Evolutionary conservation across 2,329 filamentous ascomycete genomes (phyloP), one percentile per base, ranked within the genome.

Genomic region (Aspergillus jensenii): DNA sequence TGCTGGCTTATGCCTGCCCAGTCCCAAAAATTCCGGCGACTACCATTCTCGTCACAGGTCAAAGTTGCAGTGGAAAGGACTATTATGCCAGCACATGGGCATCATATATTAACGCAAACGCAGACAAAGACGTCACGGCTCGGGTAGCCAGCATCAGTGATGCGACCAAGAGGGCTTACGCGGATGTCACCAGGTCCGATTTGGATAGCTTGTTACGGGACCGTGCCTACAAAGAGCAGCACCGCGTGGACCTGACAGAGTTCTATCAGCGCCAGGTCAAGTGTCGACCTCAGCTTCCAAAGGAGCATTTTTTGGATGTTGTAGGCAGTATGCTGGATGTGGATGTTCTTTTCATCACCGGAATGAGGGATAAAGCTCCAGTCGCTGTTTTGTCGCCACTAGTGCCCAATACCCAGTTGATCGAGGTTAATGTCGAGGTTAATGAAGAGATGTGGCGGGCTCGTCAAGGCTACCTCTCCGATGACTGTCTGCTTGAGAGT

Each of bases 211-310:
- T 88, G 45, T 73, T 85, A 40, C 12, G 31, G 0, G 80, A 88
- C 59, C 84, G 85, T 56, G 71, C 59, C 27, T 89, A 87, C 72
- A 88, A 88, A 67, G 85, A 88, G 71, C 64, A 82, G 58, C 84
- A 88, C 62, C 80, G 85, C 37, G 54, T 74, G 65, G 75, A 75
- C 0, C 69, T 88, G 71, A 83, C 80, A 2, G 59, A 51, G 2
- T 87, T 83, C 59, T 88, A 79, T 69, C 62, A 79, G 46, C 58
- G 67, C 0, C 80, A 84, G 65, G 64, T 82, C 40, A 64, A 45
- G 31, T 59, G 74, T 65, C 72, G 74, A 44, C 82, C 83, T 59
- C 62, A 49, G 40, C 72, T 87, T 15, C 81, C 72, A 61, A 71
- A 82, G 61, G 78, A 84, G 55, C 53, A 56, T 45, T 56, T 56